These are phyloP conservation scores for Fraxinus dipetala DNA, from an alignment of 305 asterid genomes.

Conservation along the genomic window DNA sequence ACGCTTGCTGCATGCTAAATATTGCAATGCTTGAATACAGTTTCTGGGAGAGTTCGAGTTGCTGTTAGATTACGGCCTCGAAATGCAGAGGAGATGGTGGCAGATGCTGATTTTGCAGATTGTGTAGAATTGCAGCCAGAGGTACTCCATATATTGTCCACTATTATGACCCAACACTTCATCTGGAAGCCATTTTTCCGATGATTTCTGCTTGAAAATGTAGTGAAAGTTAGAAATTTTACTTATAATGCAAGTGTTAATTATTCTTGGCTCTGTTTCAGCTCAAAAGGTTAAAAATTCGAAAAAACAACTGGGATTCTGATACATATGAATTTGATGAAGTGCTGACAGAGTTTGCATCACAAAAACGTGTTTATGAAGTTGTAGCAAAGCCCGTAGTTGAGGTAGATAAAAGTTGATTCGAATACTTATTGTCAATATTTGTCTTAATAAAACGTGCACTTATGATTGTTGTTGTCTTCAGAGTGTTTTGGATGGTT, in stretches of 20 bases:
- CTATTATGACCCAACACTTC: neutral
- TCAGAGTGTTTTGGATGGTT: slow-evolving; percentile 96
- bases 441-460: neutral
- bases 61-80: slow-evolving; percentile 83
- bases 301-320: slow-evolving; percentile 85
- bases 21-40: slow-evolving; percentile 33
- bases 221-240: slow-evolving; percentile 1
- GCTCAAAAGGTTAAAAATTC: slow-evolving; percentile 82
- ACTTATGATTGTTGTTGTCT: slow-evolving; percentile 4
- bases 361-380: slow-evolving; percentile 91
- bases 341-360: slow-evolving; percentile 78
- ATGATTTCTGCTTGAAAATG: slow-evolving; percentile 1
- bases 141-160: slow-evolving; percentile 36
- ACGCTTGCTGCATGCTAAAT: slow-evolving; percentile 12
- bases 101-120: slow-evolving; percentile 86
- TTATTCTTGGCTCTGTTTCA: slow-evolving; percentile 31
- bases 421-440: slow-evolving; percentile 10
- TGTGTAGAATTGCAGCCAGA: slow-evolving; percentile 92
- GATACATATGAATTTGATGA: slow-evolving; percentile 92
- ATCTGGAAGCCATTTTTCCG: neutral
- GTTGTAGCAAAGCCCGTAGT: slow-evolving; percentile 95
- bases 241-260: slow-evolving; percentile 16
- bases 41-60: slow-evolving; percentile 77
- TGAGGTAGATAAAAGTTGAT: slow-evolving; percentile 48
- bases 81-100: slow-evolving; percentile 70